Conservation (phyloP, 1,284 basidiomycete genomes). For the Ustilago sp. region DNA sequence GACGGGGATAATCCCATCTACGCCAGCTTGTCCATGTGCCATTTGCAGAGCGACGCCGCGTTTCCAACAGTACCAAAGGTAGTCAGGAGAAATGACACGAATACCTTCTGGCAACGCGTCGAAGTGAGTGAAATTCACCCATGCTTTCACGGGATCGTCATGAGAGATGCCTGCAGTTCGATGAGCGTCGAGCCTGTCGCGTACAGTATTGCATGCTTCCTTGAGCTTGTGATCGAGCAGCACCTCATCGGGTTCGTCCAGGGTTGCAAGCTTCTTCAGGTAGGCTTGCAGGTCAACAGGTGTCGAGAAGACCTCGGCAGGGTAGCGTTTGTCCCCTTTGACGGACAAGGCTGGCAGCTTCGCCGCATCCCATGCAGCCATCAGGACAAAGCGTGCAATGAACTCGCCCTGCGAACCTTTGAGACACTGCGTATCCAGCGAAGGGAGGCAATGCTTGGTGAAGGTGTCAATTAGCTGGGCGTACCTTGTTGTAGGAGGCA, state of each 20-base stretch:
- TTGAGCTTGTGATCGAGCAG: too few relatives aligned
- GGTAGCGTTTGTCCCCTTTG: not conserved
- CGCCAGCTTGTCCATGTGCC: constrained; percentile 2
- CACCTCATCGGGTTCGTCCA: too few relatives aligned
- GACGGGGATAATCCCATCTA: constrained; percentile 27
- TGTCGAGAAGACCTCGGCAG: not conserved
- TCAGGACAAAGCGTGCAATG: constrained; percentile 8
- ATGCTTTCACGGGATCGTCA: too few relatives aligned
- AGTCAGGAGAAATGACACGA: constrained; percentile 6
- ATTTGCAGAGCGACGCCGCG: constrained; percentile 19
- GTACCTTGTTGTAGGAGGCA: not conserved
- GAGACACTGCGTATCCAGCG: constrained; percentile 1
- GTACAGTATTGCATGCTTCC: too few relatives aligned
- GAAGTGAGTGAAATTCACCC: too few relatives aligned
- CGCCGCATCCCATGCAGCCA: constrained; percentile 17
- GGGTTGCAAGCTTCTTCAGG: not conserved
- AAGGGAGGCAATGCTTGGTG: not conserved
- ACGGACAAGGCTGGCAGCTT: not conserved
- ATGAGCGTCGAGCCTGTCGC: too few relatives aligned
- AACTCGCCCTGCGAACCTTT: constrained; percentile 24
- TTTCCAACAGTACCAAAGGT: constrained; percentile 31
- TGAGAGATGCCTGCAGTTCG: too few relatives aligned
- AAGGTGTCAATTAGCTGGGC: constrained; percentile 5
- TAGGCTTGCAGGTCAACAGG: not conserved
- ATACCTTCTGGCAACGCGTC: not conserved